Evolutionary conservation across 371 early-diverging fungal species (phyloP).

Genomic region (Rhizopus arrhizus): DNA sequence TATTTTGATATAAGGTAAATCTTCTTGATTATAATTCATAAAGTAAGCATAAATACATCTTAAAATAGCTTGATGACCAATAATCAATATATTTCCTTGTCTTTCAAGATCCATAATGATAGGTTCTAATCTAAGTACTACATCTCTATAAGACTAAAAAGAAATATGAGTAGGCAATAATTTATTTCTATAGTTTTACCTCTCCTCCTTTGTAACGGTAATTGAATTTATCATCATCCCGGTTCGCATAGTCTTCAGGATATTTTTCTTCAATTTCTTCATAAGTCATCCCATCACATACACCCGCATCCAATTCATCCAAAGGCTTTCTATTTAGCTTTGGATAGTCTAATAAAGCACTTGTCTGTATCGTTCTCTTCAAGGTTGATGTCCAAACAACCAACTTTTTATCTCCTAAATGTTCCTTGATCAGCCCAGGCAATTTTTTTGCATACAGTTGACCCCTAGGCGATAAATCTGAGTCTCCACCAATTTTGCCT

Average conservation of each 20-base stretch:
- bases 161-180: background rate
- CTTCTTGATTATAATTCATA: conserved; percentile 86
- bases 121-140: conserved; percentile 65
- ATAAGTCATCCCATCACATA: conserved; percentile 98
- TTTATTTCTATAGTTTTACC: conserved; percentile 24
- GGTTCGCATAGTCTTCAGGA: conserved; percentile 87
- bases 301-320: conserved; percentile 96
- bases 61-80: conserved; percentile 94
- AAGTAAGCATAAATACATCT: conserved; percentile 95
- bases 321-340: conserved; percentile 96
- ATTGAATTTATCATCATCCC: conserved; percentile 95
- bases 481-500: conserved; percentile 96
- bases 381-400: conserved; percentile 97
- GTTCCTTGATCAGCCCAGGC: conserved; percentile 76
- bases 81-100: conserved; percentile 93
- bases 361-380: conserved; percentile 90
- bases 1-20: conserved; percentile 95
- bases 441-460: conserved; percentile 79
- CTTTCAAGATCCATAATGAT: conserved; percentile 98
- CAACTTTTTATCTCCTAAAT: conserved; percentile 71
- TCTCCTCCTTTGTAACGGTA: conserved; percentile 95
- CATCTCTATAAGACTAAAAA: conserved; percentile 72
- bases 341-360: conserved; percentile 69
- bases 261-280: conserved; percentile 91
- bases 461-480: conserved; percentile 88